Percentiles rank a stretch among this genome's conserved stretches.
Evolutionary conservation across 1,139 yeast species (phyloP).

Genomic region (Taphrina populina): DNA sequence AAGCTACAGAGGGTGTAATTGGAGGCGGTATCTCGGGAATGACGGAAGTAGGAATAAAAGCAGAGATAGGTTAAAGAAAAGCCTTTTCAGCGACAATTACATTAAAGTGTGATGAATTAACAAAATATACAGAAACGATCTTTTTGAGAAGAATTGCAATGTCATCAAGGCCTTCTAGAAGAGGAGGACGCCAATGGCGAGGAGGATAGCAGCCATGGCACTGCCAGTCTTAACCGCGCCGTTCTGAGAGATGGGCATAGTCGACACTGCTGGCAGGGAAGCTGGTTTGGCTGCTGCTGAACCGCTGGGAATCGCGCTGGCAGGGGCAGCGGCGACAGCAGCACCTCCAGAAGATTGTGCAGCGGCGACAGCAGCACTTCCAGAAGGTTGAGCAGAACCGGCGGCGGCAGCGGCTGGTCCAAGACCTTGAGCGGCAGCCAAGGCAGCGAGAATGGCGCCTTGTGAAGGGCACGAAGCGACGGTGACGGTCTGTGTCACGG

Average conservation of each 20-base stretch:
- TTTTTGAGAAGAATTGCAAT: no score
- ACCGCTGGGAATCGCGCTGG: background rate
- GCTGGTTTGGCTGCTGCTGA: slow-evolving; percentile 1
- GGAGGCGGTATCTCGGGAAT: no score
- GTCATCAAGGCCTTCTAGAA: no score
- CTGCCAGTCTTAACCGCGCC: slow-evolving; percentile 23
- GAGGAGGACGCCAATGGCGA: slow-evolving; percentile 22
- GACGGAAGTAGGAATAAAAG: no score
- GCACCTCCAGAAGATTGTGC: slow-evolving; percentile 1
- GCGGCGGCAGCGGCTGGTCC: slow-evolving; percentile 20
- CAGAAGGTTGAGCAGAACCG: background rate
- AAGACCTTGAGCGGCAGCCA: slow-evolving; percentile 15
- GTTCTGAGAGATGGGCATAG: slow-evolving; percentile 8
- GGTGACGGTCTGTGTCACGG: slow-evolving; percentile 8
- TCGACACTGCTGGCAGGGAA: background rate
- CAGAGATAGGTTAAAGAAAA: no score
- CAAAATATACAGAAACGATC: no score
- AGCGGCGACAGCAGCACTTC: background rate
- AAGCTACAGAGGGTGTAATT: no score
- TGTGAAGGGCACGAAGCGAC: slow-evolving; percentile 16
- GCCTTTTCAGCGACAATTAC: no score
- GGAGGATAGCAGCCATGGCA: slow-evolving; percentile 22
- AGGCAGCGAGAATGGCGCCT: slow-evolving; percentile 25
- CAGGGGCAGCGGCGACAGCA: background rate
- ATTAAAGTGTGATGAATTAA: no score